Percentiles rank a stretch among this genome's conserved stretches.
Evolutionary conservation across 345 rosid genomes (phyloP).

Genomic region (Populus euphratica): DNA sequence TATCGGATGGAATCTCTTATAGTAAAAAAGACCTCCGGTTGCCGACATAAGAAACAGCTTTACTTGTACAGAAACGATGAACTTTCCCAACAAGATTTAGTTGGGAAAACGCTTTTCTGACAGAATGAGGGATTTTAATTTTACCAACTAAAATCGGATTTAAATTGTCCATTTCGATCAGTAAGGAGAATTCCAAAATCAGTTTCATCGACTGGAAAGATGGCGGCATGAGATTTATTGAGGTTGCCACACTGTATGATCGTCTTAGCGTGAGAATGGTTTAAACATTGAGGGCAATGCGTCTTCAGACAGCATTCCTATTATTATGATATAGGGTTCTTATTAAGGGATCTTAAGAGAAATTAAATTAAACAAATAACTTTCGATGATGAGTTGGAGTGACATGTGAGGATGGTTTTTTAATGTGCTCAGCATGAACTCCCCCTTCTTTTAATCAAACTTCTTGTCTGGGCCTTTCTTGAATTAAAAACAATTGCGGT

Average conservation of each 20-base stretch:
- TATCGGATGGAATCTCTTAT: neutral
- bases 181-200: neutral
- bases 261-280: neutral
- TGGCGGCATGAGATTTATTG: neutral
- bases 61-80: neutral
- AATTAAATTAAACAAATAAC: neutral
- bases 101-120: no score
- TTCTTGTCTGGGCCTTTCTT: conserved; percentile 25
- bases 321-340: neutral
- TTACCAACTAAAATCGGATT: no score
- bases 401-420: conserved; percentile 10
- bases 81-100: no score
- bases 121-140: no score
- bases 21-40: neutral
- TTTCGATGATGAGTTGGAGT: conserved; percentile 6
- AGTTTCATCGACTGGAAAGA: neutral
- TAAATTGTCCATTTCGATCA: no score
- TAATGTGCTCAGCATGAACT: conserved; percentile 13
- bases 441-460: conserved; percentile 13
- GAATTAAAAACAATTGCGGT: conserved; percentile 1
- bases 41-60: neutral
- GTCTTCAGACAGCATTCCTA: neutral
- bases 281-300: neutral
- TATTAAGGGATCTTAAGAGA: neutral
- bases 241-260: neutral